Conservation (phyloP, 2,329 filamentous ascomycete species). For the Pseudocercospora cruenta region DNA sequence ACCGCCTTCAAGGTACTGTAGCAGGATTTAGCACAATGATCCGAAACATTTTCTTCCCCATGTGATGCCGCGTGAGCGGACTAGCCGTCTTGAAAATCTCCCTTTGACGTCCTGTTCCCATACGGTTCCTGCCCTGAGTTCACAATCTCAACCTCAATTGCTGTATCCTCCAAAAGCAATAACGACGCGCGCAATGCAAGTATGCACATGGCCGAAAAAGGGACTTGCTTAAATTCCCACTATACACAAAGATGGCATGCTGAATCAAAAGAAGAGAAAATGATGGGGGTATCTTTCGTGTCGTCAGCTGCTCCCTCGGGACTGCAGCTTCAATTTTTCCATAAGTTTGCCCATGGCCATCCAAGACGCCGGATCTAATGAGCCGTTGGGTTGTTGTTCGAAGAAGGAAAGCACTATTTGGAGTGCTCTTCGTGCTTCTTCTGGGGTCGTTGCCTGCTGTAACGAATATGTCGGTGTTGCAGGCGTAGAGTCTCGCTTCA, state of each 20-base stretch:
- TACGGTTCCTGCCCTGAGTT: constrained; percentile 5
- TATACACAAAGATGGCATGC: constrained; percentile 5
- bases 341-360: constrained; percentile 78
- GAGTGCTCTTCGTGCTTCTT: constrained; percentile 81
- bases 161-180: background rate
- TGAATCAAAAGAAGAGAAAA: constrained; percentile 8
- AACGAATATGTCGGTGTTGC: constrained; percentile 14
- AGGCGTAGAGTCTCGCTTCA: constrained; percentile 32
- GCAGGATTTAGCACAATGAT: constrained; percentile 2
- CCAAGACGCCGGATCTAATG: constrained; percentile 78
- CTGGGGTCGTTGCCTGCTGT: constrained; percentile 70
- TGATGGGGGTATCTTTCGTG: constrained; percentile 1
- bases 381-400: constrained; percentile 67
- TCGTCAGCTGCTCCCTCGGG: constrained; percentile 28
- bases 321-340: constrained; percentile 73
- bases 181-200: background rate
- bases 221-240: background rate
- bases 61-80: constrained; percentile 31
- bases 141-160: constrained; percentile 1
- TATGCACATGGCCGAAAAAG: constrained; percentile 9
- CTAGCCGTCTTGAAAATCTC: constrained; percentile 15
- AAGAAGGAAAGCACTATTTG: constrained; percentile 83
- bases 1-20: constrained; percentile 1
- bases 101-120: constrained; percentile 12
- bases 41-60: background rate